Conservation (phyloP, 352 stramenopile species). For the Globisporangium polare region DNA sequence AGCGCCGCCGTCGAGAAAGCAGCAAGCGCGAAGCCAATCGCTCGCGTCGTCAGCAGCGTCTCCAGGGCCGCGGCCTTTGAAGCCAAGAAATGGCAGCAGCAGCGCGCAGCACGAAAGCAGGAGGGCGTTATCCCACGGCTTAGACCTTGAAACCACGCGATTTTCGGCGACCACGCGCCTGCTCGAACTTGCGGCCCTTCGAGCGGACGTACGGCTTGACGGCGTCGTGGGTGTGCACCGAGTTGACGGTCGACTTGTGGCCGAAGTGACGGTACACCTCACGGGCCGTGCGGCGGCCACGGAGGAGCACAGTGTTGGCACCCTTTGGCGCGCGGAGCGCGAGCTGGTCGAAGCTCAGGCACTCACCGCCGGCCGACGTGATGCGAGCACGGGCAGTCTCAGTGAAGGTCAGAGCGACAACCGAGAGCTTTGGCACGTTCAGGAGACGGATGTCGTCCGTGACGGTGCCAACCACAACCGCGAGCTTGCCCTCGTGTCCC, state of each 20-base stretch:
- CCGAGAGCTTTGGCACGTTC: conserved; percentile 94
- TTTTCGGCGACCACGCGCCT: conserved; percentile 97
- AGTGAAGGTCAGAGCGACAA: conserved; percentile 98
- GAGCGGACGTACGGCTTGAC: conserved; percentile 99
- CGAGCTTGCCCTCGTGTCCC: conserved; percentile 98
- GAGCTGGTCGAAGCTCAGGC: conserved; percentile 99
- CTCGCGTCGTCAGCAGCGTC: conserved; percentile 4
- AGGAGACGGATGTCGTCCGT: conserved; percentile 99
- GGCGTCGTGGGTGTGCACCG: conserved; percentile 97
- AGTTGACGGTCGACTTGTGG: conserved; percentile 96
- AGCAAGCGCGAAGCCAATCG: not conserved
- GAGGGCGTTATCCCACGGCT: conserved; percentile 28
- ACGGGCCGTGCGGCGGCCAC: conserved; percentile 96
- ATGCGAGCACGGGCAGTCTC: conserved; percentile 97
- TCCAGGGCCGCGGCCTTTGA: conserved; percentile 2
- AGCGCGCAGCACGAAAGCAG: conserved; percentile 7
- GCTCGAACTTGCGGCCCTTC: conserved; percentile 99
- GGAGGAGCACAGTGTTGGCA: conserved; percentile 98
- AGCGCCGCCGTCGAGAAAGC: not conserved
- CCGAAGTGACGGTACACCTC: conserved; percentile 99
- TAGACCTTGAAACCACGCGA: conserved; percentile 99
- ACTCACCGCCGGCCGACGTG: conserved; percentile 97
- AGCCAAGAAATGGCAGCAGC: conserved; percentile 8
- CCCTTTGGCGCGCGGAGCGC: conserved; percentile 96
- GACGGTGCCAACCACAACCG: conserved; percentile 97